Percentiles rank a stretch among this genome's conserved stretches.
Evolutionary conservation across 345 rosid species (phyloP).

Genomic region (Punica granatum): DNA sequence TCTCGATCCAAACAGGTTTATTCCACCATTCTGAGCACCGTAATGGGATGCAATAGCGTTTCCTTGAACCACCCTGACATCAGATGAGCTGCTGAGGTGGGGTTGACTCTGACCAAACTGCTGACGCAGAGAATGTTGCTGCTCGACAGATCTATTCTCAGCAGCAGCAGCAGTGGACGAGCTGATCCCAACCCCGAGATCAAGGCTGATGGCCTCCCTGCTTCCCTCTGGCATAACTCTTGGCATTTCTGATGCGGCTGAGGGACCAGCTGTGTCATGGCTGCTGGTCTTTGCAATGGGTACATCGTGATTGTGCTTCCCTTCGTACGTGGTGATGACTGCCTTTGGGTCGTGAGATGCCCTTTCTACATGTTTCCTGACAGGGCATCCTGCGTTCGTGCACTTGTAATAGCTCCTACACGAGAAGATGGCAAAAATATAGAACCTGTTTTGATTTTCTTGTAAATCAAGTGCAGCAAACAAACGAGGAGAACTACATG

Average conservation of each 20-base stretch:
- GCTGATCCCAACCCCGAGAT: constrained; percentile 86
- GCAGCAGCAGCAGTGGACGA: constrained; percentile 19
- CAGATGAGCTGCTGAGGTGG: constrained; percentile 29
- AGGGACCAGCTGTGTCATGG: constrained; percentile 41
- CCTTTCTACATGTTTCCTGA: constrained; percentile 96
- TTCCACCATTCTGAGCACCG: constrained; percentile 47
- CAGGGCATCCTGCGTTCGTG: constrained; percentile 88
- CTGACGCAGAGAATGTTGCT: constrained; percentile 26
- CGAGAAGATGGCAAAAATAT: not conserved
- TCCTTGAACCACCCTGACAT: constrained; percentile 47
- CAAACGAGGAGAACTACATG: not conserved
- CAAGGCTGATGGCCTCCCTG: constrained; percentile 72
- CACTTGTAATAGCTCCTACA: constrained; percentile 98
- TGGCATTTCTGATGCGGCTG: not conserved
- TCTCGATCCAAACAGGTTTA: constrained; percentile 43
- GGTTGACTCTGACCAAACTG: constrained; percentile 32
- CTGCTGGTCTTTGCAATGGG: constrained; percentile 63
- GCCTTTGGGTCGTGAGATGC: constrained; percentile 99
- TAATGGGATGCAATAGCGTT: constrained; percentile 38
- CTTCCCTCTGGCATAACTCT: constrained; percentile 50
- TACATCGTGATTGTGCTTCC: constrained; percentile 94
- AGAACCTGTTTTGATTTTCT: not conserved
- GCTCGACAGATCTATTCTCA: constrained; percentile 41
- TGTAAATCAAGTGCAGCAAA: not conserved
- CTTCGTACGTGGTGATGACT: constrained; percentile 96